Base-by-base conservation (phyloP, 2,329 filamentous ascomycete species). In the Talaromyces sp. region DNA sequence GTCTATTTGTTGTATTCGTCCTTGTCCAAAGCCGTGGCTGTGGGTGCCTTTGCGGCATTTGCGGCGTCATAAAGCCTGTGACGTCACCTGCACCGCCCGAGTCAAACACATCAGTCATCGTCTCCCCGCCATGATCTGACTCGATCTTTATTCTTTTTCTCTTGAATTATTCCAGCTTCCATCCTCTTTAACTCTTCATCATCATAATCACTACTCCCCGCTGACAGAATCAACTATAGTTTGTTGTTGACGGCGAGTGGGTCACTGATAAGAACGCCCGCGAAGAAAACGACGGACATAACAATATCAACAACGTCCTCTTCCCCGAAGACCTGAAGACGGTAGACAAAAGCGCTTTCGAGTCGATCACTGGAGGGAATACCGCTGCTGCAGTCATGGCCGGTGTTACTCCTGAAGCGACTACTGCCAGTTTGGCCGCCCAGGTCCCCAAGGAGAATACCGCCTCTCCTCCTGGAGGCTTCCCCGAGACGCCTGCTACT, bases 161-260 rank as follows among this genome's bases (percentile, higher is more conserved):
- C 49, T 29, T 29, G 17, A 52, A 29, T 11, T 21, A 4, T n/a
- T 24, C 1, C 31, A 14, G 17, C 32, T 35, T 46, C 14, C 7
- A 19, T 35, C 41, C 50, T 31, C 58, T 50, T 14, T 17, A 31
- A 26, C 27, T 35, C 54, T 29, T 55, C 5, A 21, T 55, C 6
- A n/a, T 46, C 7, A 14, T 26, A 14, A n/a, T 24, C 29, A n/a
- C 6, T n/a, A 17, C 38, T 27, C 32, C 21, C 54, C 21, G 27
- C 55, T 56, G 55, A 56, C 55, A 17, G 17, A 21, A 19, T 19
- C 31, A 31, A 10, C n/a, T 32, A n/a, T 62, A 97, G 93, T 99
- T 96, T 76, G 90, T 99, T 69, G 93, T 97, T 67, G 91, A 99
- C 83, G 91, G 90, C 67, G 85, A 84, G 68, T 99, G 95, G 95